Evolutionary conservation across 2,329 filamentous ascomycete species (phyloP).

Genomic region (Colletotrichum cordylinicola): DNA sequence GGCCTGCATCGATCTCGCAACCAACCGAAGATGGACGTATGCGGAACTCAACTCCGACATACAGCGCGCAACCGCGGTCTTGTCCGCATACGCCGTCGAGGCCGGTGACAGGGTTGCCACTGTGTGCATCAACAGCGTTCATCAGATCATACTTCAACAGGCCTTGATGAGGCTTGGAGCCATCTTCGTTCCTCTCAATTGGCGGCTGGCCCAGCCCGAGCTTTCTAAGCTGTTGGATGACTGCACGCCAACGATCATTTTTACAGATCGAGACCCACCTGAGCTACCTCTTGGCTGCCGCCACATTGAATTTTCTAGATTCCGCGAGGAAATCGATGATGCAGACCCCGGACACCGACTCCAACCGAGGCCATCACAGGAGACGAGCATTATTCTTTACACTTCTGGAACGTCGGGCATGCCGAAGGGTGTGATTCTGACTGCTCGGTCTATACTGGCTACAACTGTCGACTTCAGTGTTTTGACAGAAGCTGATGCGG

Average conservation of each 20-base stretch:
- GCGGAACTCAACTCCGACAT: conserved; percentile 17
- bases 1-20: conserved; percentile 18
- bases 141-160: conserved; percentile 20
- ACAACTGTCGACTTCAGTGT: conserved; percentile 10
- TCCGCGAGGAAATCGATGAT: background rate
- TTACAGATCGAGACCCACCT: conserved; percentile 6
- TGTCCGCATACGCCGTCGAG: background rate
- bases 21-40: conserved; percentile 19
- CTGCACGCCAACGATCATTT: conserved; percentile 1
- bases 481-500: conserved; percentile 2
- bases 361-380: background rate
- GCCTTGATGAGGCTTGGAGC: conserved; percentile 10
- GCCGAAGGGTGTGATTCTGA: conserved; percentile 10
- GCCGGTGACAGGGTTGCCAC: conserved; percentile 13
- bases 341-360: background rate
- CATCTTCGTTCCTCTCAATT: conserved; percentile 15
- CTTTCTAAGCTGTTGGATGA: conserved; percentile 4
- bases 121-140: conserved; percentile 5
- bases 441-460: background rate
- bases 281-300: background rate
- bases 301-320: background rate
- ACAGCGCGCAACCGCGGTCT: conserved; percentile 1
- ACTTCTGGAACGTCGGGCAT: conserved; percentile 13
- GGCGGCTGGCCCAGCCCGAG: conserved; percentile 18
- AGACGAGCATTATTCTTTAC: conserved; percentile 12